phyloP scores from a whole-genome alignment of 2,329 filamentous ascomycete species.

The Elsinoe perseae region DNA sequence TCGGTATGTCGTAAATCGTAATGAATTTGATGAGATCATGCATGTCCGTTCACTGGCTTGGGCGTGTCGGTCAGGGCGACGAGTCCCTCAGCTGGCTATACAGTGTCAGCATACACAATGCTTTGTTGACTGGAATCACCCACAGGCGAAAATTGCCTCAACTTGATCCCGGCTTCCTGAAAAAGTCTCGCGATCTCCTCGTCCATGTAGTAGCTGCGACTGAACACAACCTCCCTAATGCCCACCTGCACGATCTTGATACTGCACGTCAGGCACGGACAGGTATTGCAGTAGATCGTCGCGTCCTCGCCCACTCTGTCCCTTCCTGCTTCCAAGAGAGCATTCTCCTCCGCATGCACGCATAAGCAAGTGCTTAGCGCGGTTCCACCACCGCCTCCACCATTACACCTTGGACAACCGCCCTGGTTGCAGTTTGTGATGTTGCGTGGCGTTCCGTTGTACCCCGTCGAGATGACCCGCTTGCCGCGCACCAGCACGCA shows the following conservation, averaged over 20 bases:
- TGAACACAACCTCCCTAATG: constrained; percentile 92
- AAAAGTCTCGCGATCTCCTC: constrained; percentile 74
- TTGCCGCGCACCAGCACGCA: constrained; percentile 83
- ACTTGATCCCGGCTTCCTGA: constrained; percentile 68
- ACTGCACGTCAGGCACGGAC: constrained; percentile 92
- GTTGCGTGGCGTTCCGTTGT: constrained; percentile 92
- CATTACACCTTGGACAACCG: constrained; percentile 81
- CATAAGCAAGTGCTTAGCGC: constrained; percentile 83
- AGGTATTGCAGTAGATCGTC: constrained; percentile 90
- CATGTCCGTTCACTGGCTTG: constrained; percentile 10
- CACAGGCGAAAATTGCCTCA: constrained; percentile 84
- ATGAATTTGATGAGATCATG: constrained; percentile 9
- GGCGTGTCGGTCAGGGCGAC: constrained; percentile 22
- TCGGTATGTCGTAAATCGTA: neutral
- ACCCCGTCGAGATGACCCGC: constrained; percentile 88
- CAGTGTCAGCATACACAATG: neutral
- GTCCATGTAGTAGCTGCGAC: constrained; percentile 91
- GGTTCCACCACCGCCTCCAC: constrained; percentile 59
- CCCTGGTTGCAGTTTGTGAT: constrained; percentile 87
- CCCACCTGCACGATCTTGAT: constrained; percentile 98
- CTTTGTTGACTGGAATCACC: constrained; percentile 31
- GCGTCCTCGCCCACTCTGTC: constrained; percentile 78
- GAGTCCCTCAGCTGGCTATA: constrained; percentile 29
- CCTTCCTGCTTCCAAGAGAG: constrained; percentile 83
- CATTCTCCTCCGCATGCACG: constrained; percentile 97